phyloP scores from a whole-genome alignment of 768 basidiomycete species.

The Lactarius sp. region DNA sequence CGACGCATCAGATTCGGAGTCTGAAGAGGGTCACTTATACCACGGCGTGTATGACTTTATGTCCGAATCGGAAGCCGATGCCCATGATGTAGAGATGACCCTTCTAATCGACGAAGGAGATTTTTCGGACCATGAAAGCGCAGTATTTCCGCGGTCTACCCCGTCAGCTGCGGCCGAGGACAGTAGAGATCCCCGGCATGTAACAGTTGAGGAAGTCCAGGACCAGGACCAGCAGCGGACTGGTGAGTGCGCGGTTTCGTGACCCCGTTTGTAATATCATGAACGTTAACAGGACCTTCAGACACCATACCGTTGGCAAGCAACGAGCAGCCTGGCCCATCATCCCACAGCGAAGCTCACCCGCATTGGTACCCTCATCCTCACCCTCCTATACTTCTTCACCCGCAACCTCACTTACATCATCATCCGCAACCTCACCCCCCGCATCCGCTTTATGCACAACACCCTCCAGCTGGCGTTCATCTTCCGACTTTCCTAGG shows the following conservation, averaged over 20 bases:
- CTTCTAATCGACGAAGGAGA: conserved; percentile 11
- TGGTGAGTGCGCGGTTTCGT: conserved; percentile 9
- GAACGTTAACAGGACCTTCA: background rate
- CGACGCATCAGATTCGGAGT: conserved; percentile 20
- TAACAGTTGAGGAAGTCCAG: conserved; percentile 20
- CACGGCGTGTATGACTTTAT: conserved; percentile 8
- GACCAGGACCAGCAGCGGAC: conserved; percentile 6
- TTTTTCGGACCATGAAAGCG: conserved; percentile 6
- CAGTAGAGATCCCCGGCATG: background rate
- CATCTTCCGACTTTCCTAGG: conserved; percentile 11
- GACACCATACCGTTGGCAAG: conserved; percentile 1
- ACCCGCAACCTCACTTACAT: background rate
- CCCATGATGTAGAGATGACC: conserved; percentile 24
- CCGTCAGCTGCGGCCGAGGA: background rate
- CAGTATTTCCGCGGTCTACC: background rate
- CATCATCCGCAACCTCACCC: background rate
- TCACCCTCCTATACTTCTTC: conserved; percentile 4
- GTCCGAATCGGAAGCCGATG: conserved; percentile 24
- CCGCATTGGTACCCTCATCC: background rate
- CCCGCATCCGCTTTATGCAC: background rate
- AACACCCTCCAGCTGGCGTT: background rate
- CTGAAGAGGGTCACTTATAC: conserved; percentile 9
- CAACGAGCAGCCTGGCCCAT: background rate
- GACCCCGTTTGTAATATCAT: background rate
- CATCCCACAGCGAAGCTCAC: background rate